Percentiles rank a stretch among this genome's conserved stretches.
These are phyloP conservation scores for Suillus subalutaceus DNA, from an alignment of 768 basidiomycete genomes.

Conservation along the genomic window DNA sequence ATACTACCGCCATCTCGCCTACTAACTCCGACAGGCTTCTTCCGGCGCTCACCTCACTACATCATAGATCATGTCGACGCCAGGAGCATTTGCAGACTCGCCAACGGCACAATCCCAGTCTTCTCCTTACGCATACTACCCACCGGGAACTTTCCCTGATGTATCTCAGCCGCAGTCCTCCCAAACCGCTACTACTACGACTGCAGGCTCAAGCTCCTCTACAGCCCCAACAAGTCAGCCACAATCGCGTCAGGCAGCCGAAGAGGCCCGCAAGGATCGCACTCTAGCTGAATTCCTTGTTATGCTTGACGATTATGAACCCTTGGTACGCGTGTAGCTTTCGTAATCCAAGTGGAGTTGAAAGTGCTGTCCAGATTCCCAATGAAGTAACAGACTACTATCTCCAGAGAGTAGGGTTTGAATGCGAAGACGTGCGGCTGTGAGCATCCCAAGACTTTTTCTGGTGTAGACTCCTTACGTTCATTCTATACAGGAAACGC, in stretches of 20 bases:
- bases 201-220: conserved; percentile 20
- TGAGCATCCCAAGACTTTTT: conserved; percentile 42
- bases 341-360: conserved; percentile 2
- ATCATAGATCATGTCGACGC: conserved; percentile 33
- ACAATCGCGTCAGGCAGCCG: conserved; percentile 70
- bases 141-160: conserved; percentile 23
- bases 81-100: conserved; percentile 32
- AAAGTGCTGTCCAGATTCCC: conserved; percentile 67
- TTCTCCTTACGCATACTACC: conserved; percentile 21
- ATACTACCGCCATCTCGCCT: conserved; percentile 19
- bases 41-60: conserved; percentile 16
- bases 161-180: conserved; percentile 23
- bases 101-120: conserved; percentile 35
- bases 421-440: conserved; percentile 93
- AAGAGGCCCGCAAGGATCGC: conserved; percentile 85
- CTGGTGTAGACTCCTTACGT: conserved; percentile 11
- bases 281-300: conserved; percentile 92
- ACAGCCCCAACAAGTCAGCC: conserved; percentile 28
- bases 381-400: conserved; percentile 98
- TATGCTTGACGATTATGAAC: conserved; percentile 97
- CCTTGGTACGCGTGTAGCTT: conserved; percentile 60
- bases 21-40: conserved; percentile 34
- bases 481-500: conserved; percentile 66
- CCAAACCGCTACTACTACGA: conserved; percentile 17
- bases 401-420: conserved; percentile 93